Base-by-base conservation (phyloP, 352 stramenopile genomes). In the Paralagenidium karlingii region DNA sequence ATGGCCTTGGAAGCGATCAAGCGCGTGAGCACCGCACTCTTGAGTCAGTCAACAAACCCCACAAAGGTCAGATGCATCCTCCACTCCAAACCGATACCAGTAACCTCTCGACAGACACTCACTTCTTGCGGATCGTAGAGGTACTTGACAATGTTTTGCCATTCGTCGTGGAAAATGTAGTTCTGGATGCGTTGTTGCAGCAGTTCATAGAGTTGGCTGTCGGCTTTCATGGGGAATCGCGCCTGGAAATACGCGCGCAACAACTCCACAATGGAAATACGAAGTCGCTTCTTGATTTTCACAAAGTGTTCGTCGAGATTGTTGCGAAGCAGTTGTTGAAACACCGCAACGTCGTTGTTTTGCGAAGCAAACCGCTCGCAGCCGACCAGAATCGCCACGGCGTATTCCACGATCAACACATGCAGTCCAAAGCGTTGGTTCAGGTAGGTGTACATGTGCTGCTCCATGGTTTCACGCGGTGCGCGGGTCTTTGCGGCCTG, bases 381-480 rank as follows among this genome's bases (percentile, higher is more conserved):
- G 1, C 57, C 64, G 46, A 84, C 84, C 76, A 80, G 84, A n/a
- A 93, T 67, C 8, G 80, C 75, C 27, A 60, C 68, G 1, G 78
- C 79, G 40, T 88, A 83, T 30, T 87, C 73, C 24, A 91, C 60
- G 24, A 80, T 84, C 20, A 93, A 55, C 20, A 57, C 40, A 0
- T 70, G 64, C 12, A 93, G 53, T 1, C 80, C 80, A 38, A 92
- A 93, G n/a, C 75, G 67, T 43, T 87, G 78, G 43, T 86, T 88
- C 34, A 93, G 47, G 36, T 85, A 93, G 37, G 80, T 81, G 60
- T 93, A 92, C 61, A 93, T 61, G 46, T 93, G 80, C 55, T 93
- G 80, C 68, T 93, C 78, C 45, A 91, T 75, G 4, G 78, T 93
- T 36, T 93, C 80, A 3, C 68, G 60, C 12, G 78, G 62, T 0